These are phyloP conservation scores for Penicillium mononematosum DNA, from an alignment of 495 filamentous ascomycete species.

Conservation along the genomic window DNA sequence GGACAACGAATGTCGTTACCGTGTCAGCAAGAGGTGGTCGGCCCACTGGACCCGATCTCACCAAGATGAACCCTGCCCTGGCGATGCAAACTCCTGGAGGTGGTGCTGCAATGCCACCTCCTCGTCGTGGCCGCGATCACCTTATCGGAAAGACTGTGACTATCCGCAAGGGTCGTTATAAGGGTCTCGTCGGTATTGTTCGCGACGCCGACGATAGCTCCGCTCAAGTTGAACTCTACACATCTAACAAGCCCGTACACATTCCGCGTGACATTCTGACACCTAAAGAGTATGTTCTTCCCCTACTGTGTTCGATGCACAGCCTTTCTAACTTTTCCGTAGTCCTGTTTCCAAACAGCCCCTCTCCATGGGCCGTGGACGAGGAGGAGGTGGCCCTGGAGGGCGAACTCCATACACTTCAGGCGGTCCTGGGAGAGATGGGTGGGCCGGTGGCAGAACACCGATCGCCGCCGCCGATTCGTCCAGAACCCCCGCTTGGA, in stretches of 20 bases:
- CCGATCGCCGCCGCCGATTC: constrained; percentile 58
- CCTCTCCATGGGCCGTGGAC: constrained; percentile 63
- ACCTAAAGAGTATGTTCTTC: constrained; percentile 68
- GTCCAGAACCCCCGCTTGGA: constrained; percentile 72
- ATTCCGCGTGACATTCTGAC: constrained; percentile 73
- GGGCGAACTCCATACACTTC: constrained; percentile 46
- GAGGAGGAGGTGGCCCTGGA: constrained; percentile 43
- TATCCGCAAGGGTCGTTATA: constrained; percentile 78
- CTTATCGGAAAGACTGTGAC: constrained; percentile 87
- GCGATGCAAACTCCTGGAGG: constrained; percentile 51
- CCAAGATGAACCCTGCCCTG: constrained; percentile 89
- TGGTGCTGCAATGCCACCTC: constrained; percentile 65
- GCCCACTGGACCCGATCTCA: constrained; percentile 69
- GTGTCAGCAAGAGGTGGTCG: constrained; percentile 89
- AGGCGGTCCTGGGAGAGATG: constrained; percentile 36
- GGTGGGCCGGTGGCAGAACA: constrained; percentile 64
- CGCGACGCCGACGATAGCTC: constrained; percentile 84
- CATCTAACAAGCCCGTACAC: constrained; percentile 82
- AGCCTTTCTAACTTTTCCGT: constrained; percentile 20
- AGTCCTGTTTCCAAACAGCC: constrained; percentile 67
- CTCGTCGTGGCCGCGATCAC: constrained; percentile 76
- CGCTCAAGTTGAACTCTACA: constrained; percentile 88
- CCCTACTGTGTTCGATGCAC: background rate
- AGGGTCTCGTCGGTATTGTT: constrained; percentile 91
- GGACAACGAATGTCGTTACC: constrained; percentile 79